A percentile compares a stretch with the other conserved stretches of the same genome.
These are phyloP conservation scores for Barbatosphaeria neglecta DNA, from an alignment of 495 filamentous ascomycete species.

Conservation along the genomic window DNA sequence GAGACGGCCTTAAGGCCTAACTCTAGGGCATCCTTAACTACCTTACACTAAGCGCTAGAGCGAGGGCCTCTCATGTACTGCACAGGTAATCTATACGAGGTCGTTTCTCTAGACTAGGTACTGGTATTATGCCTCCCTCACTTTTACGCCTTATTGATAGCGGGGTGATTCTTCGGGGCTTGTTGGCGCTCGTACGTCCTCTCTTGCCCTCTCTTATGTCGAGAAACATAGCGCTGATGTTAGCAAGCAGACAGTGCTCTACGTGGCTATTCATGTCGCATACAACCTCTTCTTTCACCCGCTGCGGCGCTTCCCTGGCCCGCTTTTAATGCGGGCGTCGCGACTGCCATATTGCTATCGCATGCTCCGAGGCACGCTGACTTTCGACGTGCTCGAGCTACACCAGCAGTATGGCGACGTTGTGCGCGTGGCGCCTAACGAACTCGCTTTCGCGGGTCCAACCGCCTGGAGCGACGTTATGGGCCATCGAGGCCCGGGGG, in stretches of 20 bases:
- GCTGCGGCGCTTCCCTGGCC: conserved; percentile 37
- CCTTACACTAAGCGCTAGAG: too few relatives aligned
- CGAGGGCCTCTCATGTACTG: too few relatives aligned
- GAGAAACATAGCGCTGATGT: too few relatives aligned
- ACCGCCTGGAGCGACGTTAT: conserved; percentile 47
- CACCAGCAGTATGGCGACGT: conserved; percentile 40
- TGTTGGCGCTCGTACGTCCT: too few relatives aligned
- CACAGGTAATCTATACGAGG: too few relatives aligned
- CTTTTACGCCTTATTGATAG: too few relatives aligned
- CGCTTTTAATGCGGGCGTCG: conserved; percentile 27
- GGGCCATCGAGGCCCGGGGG: conserved; percentile 24
- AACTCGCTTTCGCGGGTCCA: conserved; percentile 36
- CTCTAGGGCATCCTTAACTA: too few relatives aligned
- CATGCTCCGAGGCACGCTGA: conserved; percentile 20
- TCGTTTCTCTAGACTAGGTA: too few relatives aligned
- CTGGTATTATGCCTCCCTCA: too few relatives aligned
- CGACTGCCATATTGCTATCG: conserved; percentile 19
- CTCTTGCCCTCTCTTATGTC: too few relatives aligned
- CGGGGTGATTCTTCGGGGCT: too few relatives aligned
- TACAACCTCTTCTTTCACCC: conserved; percentile 43
- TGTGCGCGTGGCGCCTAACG: conserved; percentile 42
- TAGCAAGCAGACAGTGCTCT: conserved; percentile 1
- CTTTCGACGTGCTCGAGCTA: conserved; percentile 29
- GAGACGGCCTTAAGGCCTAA: too few relatives aligned
- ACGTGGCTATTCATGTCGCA: conserved; percentile 8